Base-by-base conservation (phyloP, 345 rosid genomes). In the Lepidium sativum region DNA sequence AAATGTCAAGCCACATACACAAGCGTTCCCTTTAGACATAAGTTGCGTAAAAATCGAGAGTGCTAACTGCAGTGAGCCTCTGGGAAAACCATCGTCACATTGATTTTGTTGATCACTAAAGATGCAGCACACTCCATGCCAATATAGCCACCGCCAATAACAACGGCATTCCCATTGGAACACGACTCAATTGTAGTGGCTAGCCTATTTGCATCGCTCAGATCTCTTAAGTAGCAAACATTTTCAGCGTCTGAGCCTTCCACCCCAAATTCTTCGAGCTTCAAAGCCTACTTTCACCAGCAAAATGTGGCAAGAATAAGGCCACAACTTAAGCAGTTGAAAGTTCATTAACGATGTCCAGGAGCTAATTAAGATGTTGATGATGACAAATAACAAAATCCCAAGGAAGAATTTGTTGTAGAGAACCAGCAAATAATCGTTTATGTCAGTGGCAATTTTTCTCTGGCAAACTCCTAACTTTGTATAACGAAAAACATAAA, bases 81-180 rank as follows among this genome's bases (percentile, higher is more conserved):
- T 14, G 99, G 99, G 80, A 94, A 94, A 79, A 94, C 99, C 97
- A 94, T 83, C 9, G 99, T 86, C 49, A 90, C 95, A 37, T 85
- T 88, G 55, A 88, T 86, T 72, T 81, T 86, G 82, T 86, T 90
- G 80, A 84, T 90, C 72, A 82, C 97, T 78, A 90, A 78, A 59
- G 99, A 94, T 62, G 97, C 96, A 57, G 99, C 92, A 66, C 97
- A 88, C 75, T 94, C 99, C 99, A 94, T 94, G 77, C 97, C 96
- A 43, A 94, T 85, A 69, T 94, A 94, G 71, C 99, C 99, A 69
- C 97, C 99, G 9, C 97, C 99, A 1, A 94, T 94, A 58, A 94
- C 92, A 63, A 94, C 87, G 54, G 97, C 96, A 75, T 88, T 83
- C 55, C 94, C 91, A 45, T 82, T 82, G 42, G 77, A 14, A 70